Base-by-base conservation (phyloP, 768 basidiomycete species). In the Rhizopogon rudus region DNA sequence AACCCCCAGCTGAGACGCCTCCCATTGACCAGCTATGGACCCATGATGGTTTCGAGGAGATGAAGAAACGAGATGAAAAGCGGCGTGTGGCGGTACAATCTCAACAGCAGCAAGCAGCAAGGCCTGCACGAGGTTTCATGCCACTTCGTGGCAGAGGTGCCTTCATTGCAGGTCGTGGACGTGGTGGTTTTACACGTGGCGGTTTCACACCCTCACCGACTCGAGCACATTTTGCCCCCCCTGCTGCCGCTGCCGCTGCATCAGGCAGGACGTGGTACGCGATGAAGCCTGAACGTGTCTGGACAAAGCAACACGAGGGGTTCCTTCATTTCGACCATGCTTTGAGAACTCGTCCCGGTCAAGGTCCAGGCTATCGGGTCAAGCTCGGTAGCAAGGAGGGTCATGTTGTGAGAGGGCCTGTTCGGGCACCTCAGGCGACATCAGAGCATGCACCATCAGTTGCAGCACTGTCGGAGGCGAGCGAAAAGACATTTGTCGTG, bases 21-120 rank as follows among this genome's bases (percentile, higher is more conserved):
- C 83, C 82, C 12, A 79, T 87, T 42, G 88, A 91, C 58, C 80
- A 77, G 39, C 68, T 81, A 3, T 93, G 92, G 92, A 84, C 80
- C 0, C 92, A 94, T 65, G 91, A 92, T 65, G 91, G 91, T 2
- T 95, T 86, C 59, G 91, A 93, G 68, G 90, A 95, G 73, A 81
- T 93, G 81, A 90, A 83, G 71, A 77, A 77, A 52, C 80, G 80
- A 61, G 91, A 92, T 56, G 87, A 91, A 55, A 76, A 77, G 52
- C 72, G 72, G 40, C 63, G 67, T 6, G 68, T 65, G 44, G 59
- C 59, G 8, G 59, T 65, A 61, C 71, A 71, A 61, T 77, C 77
- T 42, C 70, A 67, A 33, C 73, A 73, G 44, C 65, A 67, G 41
- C 70, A 64, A 54, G 20, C 63, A 28, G 52, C 64, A 35, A 66